phyloP scores from a whole-genome alignment of 768 basidiomycete genomes.

The Coprinellus aureogranulatus region DNA sequence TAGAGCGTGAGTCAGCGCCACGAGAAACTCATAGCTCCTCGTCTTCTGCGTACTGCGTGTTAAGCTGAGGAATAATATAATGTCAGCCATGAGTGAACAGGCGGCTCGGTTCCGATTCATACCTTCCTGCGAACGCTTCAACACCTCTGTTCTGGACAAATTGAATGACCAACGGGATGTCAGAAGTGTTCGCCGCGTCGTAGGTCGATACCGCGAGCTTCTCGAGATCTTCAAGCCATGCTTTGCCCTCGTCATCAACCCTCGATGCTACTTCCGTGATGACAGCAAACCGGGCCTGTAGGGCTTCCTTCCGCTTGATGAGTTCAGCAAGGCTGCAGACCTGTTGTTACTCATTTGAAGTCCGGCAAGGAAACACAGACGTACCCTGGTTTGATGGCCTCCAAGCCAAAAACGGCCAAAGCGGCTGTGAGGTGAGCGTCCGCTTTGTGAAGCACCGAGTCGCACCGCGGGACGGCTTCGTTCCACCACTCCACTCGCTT shows the following conservation, averaged over 20 bases:
- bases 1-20: no score
- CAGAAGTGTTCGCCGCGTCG: neutral
- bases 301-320: no score
- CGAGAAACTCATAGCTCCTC: no score
- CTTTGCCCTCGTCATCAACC: no score
- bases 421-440: neutral
- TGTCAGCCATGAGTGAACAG: no score
- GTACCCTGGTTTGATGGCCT: neutral
- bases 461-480: constrained; percentile 12
- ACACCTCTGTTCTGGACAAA: neutral
- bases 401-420: neutral
- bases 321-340: no score
- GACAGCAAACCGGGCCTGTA: no score
- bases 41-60: no score
- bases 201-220: neutral
- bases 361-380: neutral
- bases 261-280: no score
- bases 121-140: neutral
- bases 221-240: neutral
- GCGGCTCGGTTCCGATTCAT: neutral
- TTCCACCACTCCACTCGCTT: constrained; percentile 19
- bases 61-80: no score
- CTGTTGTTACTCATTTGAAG: neutral
- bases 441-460: neutral
- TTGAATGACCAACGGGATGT: neutral